These are phyloP conservation scores for Brassica rapa DNA, from an alignment of 345 rosid genomes.

Conservation along the genomic window DNA sequence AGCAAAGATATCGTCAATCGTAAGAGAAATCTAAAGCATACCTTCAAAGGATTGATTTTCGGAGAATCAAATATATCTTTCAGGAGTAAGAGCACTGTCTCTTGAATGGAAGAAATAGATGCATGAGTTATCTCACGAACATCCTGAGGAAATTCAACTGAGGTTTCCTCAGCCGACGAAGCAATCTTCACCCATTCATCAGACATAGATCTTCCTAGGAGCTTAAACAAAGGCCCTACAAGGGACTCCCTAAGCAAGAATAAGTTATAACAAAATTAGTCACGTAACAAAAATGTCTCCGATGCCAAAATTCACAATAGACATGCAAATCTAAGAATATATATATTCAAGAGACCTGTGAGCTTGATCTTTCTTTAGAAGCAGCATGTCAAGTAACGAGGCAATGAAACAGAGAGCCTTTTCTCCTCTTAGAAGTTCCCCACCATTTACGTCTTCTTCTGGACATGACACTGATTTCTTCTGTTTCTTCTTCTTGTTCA, in stretches of 20 bases:
- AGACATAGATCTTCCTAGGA: conserved; percentile 57
- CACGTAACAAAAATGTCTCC: conserved; percentile 18
- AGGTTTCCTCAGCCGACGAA: conserved; percentile 35
- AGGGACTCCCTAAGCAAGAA: conserved; percentile 60
- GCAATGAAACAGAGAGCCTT: conserved; percentile 52
- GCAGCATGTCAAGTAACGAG: conserved; percentile 75
- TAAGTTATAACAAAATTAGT: conserved; percentile 14
- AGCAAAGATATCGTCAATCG: conserved; percentile 19
- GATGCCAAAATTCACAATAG: conserved; percentile 1
- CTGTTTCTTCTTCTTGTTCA: conserved; percentile 67
- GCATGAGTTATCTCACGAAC: conserved; percentile 16
- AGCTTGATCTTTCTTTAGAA: conserved; percentile 70
- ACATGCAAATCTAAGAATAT: conserved; percentile 22
- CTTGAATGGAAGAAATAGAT: conserved; percentile 52
- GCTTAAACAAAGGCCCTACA: conserved; percentile 71
- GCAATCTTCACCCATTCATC: conserved; percentile 48
- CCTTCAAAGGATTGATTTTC: conserved; percentile 51
- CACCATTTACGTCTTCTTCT: conserved; percentile 37
- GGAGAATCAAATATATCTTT: conserved; percentile 63
- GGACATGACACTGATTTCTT: conserved; percentile 44
- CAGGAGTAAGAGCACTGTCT: conserved; percentile 64
- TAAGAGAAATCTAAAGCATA: conserved; percentile 32
- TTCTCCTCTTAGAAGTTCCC: conserved; percentile 47
- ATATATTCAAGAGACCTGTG: conserved; percentile 56
- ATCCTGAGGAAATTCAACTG: too few species aligned